A percentile compares a stretch with the other conserved stretches of the same genome.
These are phyloP conservation scores for Eurotiales sp. DNA, from an alignment of 2,329 filamentous ascomycete genomes.

Conservation along the genomic window DNA sequence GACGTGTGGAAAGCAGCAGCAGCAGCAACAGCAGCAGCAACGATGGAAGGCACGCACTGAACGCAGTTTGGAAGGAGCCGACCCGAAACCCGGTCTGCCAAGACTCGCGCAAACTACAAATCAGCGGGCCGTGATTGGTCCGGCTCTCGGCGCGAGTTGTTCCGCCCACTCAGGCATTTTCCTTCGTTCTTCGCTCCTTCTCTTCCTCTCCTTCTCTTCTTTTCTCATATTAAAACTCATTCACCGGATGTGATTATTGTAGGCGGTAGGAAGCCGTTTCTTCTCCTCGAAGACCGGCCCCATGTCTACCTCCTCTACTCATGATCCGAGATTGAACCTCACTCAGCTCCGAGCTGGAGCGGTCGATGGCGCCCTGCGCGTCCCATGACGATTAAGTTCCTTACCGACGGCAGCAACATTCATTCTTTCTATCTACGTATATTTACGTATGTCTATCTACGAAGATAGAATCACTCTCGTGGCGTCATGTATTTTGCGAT, in stretches of 20 bases:
- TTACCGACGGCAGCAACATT: slow-evolving; percentile 65
- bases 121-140: slow-evolving; percentile 37
- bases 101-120: slow-evolving; percentile 35
- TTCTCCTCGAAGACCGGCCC: slow-evolving; percentile 18
- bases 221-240: slow-evolving; percentile 51
- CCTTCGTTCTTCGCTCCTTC: slow-evolving; percentile 24
- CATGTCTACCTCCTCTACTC: slow-evolving; percentile 59
- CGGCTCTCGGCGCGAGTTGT: slow-evolving; percentile 26
- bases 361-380: slow-evolving; percentile 45
- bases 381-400: slow-evolving; percentile 59
- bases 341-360: slow-evolving; percentile 63
- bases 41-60: slow-evolving; percentile 15
- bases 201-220: slow-evolving; percentile 29
- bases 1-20: slow-evolving; percentile 8
- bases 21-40: slow-evolving; percentile 11
- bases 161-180: slow-evolving; percentile 21
- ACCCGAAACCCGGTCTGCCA: slow-evolving; percentile 23
- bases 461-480: too few relatives aligned
- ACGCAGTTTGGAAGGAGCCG: slow-evolving; percentile 4
- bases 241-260: slow-evolving; percentile 63
- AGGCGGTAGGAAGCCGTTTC: slow-evolving; percentile 47
- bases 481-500: too few relatives aligned
- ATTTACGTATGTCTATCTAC: too few relatives aligned
- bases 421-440: neutral
- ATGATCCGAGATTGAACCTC: slow-evolving; percentile 57